A percentile compares a stretch with the other conserved stretches of the same genome.
phyloP scores from a whole-genome alignment of 140 eudicot species.

The Erigeron philadelphicus region DNA sequence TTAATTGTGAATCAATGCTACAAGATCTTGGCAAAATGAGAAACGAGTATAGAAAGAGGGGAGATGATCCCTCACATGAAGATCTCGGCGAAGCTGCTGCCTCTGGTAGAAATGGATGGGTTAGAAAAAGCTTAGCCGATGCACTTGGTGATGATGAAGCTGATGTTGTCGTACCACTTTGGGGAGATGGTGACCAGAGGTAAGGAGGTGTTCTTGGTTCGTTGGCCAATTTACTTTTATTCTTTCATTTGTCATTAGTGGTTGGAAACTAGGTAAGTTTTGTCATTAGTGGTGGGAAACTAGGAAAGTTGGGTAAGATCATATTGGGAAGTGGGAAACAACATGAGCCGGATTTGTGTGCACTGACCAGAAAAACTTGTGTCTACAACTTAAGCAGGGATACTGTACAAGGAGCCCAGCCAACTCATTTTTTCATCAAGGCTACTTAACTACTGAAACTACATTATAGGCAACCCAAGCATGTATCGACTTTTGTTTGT shows the following conservation, averaged over 20 bases:
- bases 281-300: background rate
- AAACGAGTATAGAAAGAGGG: slow-evolving; percentile 39
- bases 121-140: slow-evolving; percentile 77
- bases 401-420: no score
- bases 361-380: no score
- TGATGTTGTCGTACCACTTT: slow-evolving; percentile 47
- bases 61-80: slow-evolving; percentile 30
- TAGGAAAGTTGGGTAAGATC: background rate
- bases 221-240: slow-evolving; percentile 6
- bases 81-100: slow-evolving; percentile 43
- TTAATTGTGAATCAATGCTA: slow-evolving; percentile 66
- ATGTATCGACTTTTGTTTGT: no score
- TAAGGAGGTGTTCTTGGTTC: slow-evolving; percentile 30
- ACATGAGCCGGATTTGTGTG: no score
- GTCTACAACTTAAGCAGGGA: no score
- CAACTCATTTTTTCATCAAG: no score
- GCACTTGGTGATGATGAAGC: slow-evolving; percentile 98
- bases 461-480: no score
- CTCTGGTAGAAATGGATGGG: slow-evolving; percentile 49
- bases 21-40: slow-evolving; percentile 62
- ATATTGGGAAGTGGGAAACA: no score
- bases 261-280: background rate
- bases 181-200: slow-evolving; percentile 43
- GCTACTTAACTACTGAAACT: no score
- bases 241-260: background rate